Conservation (phyloP, 495 filamentous ascomycete species). For the Xylaria grammica region DNA sequence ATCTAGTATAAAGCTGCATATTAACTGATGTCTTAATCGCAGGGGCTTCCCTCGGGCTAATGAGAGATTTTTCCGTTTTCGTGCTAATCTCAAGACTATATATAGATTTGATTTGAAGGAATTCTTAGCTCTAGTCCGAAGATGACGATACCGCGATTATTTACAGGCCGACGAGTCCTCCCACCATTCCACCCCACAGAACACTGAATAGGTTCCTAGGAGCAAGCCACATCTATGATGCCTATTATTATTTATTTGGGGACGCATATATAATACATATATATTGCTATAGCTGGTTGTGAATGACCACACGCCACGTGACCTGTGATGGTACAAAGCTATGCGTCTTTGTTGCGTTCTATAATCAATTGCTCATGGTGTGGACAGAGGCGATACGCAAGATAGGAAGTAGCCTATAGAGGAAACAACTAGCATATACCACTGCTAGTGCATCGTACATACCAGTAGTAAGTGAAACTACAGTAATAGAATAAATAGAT, state of each 20-base stretch:
- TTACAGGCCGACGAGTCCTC: not conserved
- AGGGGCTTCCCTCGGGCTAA: not conserved
- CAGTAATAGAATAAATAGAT: not conserved
- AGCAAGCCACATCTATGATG: not conserved
- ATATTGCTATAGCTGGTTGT: no score
- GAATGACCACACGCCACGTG: no score
- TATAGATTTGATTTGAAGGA: constrained; percentile 22
- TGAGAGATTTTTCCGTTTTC: constrained; percentile 11
- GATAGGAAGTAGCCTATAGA: no score
- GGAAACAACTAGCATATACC: no score
- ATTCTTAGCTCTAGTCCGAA: not conserved
- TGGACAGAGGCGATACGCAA: no score
- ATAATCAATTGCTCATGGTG: no score
- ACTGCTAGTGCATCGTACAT: no score
- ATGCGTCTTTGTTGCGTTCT: no score
- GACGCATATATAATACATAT: no score
- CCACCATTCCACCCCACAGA: not conserved
- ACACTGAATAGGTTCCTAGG: not conserved
- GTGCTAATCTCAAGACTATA: constrained; percentile 2
- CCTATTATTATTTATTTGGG: no score
- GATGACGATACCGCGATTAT: constrained; percentile 2
- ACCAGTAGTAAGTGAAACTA: no score
- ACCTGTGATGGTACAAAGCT: no score
- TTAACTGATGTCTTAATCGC: not conserved
- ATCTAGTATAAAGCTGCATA: not conserved